phyloP scores from a whole-genome alignment of 768 basidiomycete genomes.

The Cyclocybe cylindracea region DNA sequence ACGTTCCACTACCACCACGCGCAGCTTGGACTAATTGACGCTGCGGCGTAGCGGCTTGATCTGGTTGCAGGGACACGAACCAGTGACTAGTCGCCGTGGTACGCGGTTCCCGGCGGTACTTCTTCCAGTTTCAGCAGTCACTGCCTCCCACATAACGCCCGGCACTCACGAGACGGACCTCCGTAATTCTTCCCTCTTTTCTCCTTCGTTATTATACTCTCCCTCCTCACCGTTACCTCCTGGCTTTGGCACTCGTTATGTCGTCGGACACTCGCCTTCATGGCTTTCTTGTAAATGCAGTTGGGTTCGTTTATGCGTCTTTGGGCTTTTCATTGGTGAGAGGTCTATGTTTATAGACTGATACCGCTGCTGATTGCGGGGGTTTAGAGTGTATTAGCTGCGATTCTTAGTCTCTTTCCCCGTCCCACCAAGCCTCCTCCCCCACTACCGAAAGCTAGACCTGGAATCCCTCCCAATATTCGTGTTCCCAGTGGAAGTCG shows the following conservation, averaged over 20 bases:
- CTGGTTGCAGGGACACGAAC: too few species aligned
- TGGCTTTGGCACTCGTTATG: constrained; percentile 3
- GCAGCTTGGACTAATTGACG: too few species aligned
- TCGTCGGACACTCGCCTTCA: constrained; percentile 15
- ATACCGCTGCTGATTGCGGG: not conserved
- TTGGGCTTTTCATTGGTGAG: constrained; percentile 38
- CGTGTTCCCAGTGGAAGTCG: not conserved
- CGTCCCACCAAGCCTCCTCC: constrained; percentile 9
- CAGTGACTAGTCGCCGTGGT: too few species aligned
- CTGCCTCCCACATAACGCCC: too few species aligned
- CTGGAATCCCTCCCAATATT: constrained; percentile 1
- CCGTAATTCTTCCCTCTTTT: too few species aligned
- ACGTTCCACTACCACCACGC: too few species aligned
- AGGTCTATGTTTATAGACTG: not conserved
- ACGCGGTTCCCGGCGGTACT: too few species aligned
- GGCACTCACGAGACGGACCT: too few species aligned
- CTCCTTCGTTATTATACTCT: too few species aligned
- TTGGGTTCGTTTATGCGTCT: constrained; percentile 32
- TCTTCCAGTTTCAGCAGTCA: too few species aligned
- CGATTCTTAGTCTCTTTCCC: constrained; percentile 21
- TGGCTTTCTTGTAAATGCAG: constrained; percentile 27
- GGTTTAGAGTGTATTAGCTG: constrained; percentile 34
- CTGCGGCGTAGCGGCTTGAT: too few species aligned
- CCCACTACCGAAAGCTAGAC: constrained; percentile 6
- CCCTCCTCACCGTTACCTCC: too few species aligned